A percentile compares a stretch with the other conserved stretches of the same genome.
Conservation (phyloP, 208 protist genomes). For the Tritrichomonas foetus region DNA sequence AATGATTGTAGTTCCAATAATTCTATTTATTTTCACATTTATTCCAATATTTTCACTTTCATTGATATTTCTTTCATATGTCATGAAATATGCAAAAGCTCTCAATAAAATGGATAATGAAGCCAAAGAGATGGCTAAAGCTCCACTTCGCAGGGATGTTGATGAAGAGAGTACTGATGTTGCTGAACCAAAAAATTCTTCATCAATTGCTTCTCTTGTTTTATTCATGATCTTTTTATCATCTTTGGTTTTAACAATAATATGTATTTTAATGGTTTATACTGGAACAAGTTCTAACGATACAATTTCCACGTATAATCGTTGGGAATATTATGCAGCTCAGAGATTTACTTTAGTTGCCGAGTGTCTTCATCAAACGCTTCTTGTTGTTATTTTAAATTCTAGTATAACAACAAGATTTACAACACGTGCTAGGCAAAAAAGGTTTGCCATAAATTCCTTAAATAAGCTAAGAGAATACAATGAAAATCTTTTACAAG, state of each 20-base stretch:
- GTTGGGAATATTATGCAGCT: not conserved
- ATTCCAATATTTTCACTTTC: not conserved
- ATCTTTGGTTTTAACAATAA: not conserved
- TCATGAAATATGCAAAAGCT: not conserved
- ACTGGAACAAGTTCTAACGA: not conserved
- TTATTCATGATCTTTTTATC: not conserved
- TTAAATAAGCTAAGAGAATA: not conserved
- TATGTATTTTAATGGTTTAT: not conserved
- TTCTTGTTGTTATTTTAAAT: not conserved
- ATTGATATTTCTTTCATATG: not conserved
- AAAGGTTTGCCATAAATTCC: no score
- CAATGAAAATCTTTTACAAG: not conserved
- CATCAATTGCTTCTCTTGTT: not conserved
- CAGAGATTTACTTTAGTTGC: not conserved
- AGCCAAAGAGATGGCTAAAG: not conserved
- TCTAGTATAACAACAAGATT: not conserved
- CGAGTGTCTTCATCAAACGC: not conserved
- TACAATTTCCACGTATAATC: not conserved
- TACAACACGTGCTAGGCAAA: no score
- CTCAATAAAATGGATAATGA: not conserved
- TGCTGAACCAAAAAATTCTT: not conserved
- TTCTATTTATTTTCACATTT: not conserved
- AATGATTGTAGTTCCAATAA: not conserved
- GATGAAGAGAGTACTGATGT: not conserved
- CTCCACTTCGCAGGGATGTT: not conserved